phyloP scores from a whole-genome alignment of 2,329 filamentous ascomycete species.

The Alternaria arbusti region DNA sequence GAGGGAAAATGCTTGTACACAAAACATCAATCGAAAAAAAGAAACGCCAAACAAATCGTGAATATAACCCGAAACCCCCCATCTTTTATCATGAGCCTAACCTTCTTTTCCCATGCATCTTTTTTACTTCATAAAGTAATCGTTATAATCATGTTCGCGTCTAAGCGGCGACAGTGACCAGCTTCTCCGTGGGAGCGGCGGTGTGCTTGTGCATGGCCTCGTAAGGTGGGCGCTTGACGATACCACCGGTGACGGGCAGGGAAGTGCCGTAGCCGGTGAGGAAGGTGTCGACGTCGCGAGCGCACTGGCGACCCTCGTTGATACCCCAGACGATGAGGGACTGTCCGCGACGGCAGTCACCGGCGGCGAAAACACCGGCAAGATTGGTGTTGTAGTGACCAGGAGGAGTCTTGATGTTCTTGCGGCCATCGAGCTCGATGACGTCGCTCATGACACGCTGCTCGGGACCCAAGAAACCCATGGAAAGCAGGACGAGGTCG shows the following conservation, averaged over 20 bases:
- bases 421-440: conserved; percentile 88
- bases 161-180: conserved; percentile 48
- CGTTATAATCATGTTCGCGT: conserved; percentile 9
- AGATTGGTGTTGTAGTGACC: conserved; percentile 90
- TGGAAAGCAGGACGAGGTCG: conserved; percentile 90
- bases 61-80: conserved; percentile 5
- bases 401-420: conserved; percentile 93
- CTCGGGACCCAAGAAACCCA: conserved; percentile 97
- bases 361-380: conserved; percentile 88
- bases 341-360: conserved; percentile 93
- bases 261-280: conserved; percentile 76
- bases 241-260: conserved; percentile 90
- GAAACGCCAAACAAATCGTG: conserved; percentile 16
- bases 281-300: conserved; percentile 88
- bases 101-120: conserved; percentile 3
- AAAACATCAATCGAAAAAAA: conserved; percentile 1
- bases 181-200: conserved; percentile 46
- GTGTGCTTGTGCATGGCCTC: conserved; percentile 64
- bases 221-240: conserved; percentile 81
- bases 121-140: conserved; percentile 6
- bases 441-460: conserved; percentile 84
- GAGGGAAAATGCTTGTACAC: conserved; percentile 26
- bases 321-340: conserved; percentile 98
- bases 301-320: conserved; percentile 93
- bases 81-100: not conserved